Base-by-base conservation (phyloP, 805 yeast genomes). In the Osmozyma mogii region DNA sequence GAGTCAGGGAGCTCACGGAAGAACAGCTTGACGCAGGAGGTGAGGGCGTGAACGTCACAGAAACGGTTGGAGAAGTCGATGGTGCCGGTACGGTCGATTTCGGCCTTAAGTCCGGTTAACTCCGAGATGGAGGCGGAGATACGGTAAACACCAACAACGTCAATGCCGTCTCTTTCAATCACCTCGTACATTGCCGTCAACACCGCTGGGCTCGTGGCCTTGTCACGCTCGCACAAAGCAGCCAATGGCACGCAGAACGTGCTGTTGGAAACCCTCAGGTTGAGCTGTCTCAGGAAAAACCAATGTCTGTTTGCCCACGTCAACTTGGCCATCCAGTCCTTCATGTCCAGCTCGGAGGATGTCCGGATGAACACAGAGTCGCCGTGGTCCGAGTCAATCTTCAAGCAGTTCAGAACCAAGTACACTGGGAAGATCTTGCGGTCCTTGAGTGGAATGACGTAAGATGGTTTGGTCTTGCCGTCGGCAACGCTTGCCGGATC, bases 101-200 rank as follows among this genome's bases (percentile, higher is more conserved):
- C 58, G 1, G 55, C 47, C 38, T 61, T 68, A 32, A 70, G 54
- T 25, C 56, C 55, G 27, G 48, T 57, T 38, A 73, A 56, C 21
- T 68, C 71, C 35, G 65, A 58, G 16, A 71, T 39, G 0, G 77
- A 69, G 0, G 77, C 68, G 47, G 75, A 68, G 38, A 71, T 72
- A 51, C 97, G 74, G 52, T 89, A 89, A 9, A 89, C 64, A 11
- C 97, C 97, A 31, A 84, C 83, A 49, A 88, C 96, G 41, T 84
- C 87, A 17, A 89, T 52, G 1, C 97, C 96, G 31, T 88, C 72
- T n/a, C 65, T 56, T 52, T 89, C 97, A 40, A 89, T 82, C 42
- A 80, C 92, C 26, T 67, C 67, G 41, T 87, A 65, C 25, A 89
- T 56, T 33, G 68, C 67, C 20, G 68, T 75, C 33, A 88, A 74